These are phyloP conservation scores for Gossypium schwendimanii DNA, from an alignment of 441 rosid species.

Conservation along the genomic window DNA sequence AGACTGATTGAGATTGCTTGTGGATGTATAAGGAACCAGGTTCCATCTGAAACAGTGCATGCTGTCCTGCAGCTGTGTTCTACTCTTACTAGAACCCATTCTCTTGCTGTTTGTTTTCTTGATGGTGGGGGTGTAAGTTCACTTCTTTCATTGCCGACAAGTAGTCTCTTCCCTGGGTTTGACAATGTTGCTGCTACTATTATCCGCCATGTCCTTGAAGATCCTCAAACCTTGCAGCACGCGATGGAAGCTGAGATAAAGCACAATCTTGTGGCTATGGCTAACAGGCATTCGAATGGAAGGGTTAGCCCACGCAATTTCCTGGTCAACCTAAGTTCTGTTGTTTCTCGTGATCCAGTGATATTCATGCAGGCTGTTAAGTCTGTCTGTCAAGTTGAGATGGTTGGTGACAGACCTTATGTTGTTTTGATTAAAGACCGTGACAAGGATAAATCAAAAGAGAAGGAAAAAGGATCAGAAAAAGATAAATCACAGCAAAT, in stretches of 20 bases:
- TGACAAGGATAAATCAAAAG: conserved; percentile 70
- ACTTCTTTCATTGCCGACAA: conserved; percentile 75
- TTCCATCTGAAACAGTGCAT: conserved; percentile 89
- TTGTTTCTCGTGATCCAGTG: conserved; percentile 80
- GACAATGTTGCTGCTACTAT: conserved; percentile 86
- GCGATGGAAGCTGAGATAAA: conserved; percentile 98
- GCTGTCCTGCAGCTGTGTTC: conserved; percentile 93
- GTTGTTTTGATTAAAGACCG: conserved; percentile 82
- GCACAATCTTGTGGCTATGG: conserved; percentile 75
- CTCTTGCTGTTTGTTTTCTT: conserved; percentile 77
- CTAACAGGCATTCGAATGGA: conserved; percentile 79
- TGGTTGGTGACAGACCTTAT: conserved; percentile 93
- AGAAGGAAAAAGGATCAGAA: conserved; percentile 60
- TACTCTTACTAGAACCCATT: conserved; percentile 76
- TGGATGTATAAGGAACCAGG: conserved; percentile 63
- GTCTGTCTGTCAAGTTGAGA: conserved; percentile 88
- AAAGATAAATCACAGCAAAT: conserved; percentile 48
- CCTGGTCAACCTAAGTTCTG: conserved; percentile 62
- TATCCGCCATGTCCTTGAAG: conserved; percentile 91
- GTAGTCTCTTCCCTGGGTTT: conserved; percentile 89
- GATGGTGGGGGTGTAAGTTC: conserved; percentile 77
- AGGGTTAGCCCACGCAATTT: conserved; percentile 86
- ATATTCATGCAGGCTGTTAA: conserved; percentile 80
- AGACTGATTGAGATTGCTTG: conserved; percentile 86
- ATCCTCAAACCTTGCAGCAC: conserved; percentile 96